These are phyloP conservation scores for Aspergillus sp. DNA, from an alignment of 2,329 filamentous ascomycete species.

Conservation along the genomic window DNA sequence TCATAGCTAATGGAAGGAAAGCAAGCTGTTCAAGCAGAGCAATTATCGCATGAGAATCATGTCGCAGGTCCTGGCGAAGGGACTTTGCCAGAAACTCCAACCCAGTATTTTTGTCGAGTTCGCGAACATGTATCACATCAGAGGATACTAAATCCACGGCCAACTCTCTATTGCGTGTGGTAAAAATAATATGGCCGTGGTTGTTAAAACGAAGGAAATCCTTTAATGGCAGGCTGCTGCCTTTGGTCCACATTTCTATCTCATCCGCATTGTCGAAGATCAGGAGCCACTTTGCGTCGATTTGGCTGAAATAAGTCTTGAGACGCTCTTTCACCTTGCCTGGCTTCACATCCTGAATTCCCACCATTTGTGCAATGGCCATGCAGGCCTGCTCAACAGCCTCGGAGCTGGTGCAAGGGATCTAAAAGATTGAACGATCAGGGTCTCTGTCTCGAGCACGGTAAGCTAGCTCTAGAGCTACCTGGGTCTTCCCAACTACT, in stretches of 20 bases:
- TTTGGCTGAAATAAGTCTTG: conserved; percentile 10
- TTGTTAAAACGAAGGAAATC: conserved; percentile 14
- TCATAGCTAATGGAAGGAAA: conserved; percentile 27
- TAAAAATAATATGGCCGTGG: conserved; percentile 27
- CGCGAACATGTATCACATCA: background rate
- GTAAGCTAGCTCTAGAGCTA: too few relatives aligned
- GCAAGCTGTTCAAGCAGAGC: conserved; percentile 20
- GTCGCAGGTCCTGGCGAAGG: too few relatives aligned
- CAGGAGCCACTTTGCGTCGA: too few relatives aligned
- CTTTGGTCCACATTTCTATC: too few relatives aligned
- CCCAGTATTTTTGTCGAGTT: background rate
- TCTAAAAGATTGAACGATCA: too few relatives aligned
- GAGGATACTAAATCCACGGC: conserved; percentile 15
- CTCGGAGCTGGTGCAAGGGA: too few relatives aligned
- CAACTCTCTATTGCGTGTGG: conserved; percentile 22
- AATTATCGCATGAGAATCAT: too few relatives aligned
- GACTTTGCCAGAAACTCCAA: background rate
- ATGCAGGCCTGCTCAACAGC: background rate
- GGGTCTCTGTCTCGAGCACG: too few relatives aligned
- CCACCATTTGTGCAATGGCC: conserved; percentile 9
- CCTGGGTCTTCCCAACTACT: too few relatives aligned
- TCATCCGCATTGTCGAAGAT: too few relatives aligned
- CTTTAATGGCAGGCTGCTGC: too few relatives aligned
- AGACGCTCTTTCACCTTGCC: conserved; percentile 3
- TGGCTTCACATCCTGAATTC: conserved; percentile 3